These are phyloP conservation scores for Talaromyces islandicus DNA, from an alignment of 2,329 filamentous ascomycete genomes.

Conservation along the genomic window DNA sequence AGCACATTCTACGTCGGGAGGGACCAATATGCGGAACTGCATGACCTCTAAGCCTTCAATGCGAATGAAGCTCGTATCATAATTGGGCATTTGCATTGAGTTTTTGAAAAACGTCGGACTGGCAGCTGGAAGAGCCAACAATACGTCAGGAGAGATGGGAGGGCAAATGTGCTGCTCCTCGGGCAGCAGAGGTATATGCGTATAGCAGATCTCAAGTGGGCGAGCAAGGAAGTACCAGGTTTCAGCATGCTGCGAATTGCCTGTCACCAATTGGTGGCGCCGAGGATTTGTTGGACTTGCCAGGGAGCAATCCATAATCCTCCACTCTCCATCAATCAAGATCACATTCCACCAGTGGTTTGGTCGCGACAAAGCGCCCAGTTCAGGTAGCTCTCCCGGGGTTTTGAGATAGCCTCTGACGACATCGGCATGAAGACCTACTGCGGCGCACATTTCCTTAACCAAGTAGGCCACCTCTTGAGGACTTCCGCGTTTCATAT, in stretches of 20 bases:
- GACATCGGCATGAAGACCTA: conserved; percentile 81
- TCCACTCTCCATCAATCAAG: conserved; percentile 89
- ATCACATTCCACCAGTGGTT: conserved; percentile 99
- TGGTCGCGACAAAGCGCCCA: conserved; percentile 73
- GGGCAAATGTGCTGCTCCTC: conserved; percentile 91
- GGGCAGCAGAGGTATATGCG: conserved; percentile 82
- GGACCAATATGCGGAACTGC: conserved; percentile 81
- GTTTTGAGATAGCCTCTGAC: conserved; percentile 85
- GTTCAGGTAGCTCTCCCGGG: conserved; percentile 76
- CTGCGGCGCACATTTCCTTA: conserved; percentile 85
- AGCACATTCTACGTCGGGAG: conserved; percentile 81
- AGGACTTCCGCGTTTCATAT: conserved; percentile 74
- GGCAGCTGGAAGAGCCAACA: conserved; percentile 79
- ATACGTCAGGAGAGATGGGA: conserved; percentile 73
- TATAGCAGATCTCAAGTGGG: conserved; percentile 88
- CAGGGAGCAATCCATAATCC: conserved; percentile 89
- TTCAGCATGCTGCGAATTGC: conserved; percentile 65
- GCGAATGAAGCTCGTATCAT: conserved; percentile 78
- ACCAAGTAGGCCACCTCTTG: conserved; percentile 86
- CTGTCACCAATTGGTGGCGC: conserved; percentile 69
- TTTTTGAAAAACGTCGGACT: conserved; percentile 87
- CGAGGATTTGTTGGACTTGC: conserved; percentile 86
- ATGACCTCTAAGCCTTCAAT: conserved; percentile 92
- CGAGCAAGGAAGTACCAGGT: conserved; percentile 89
- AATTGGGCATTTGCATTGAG: conserved; percentile 72